Conservation (phyloP, 2,329 filamentous ascomycete species). For the Aspergillus amoenus region DNA sequence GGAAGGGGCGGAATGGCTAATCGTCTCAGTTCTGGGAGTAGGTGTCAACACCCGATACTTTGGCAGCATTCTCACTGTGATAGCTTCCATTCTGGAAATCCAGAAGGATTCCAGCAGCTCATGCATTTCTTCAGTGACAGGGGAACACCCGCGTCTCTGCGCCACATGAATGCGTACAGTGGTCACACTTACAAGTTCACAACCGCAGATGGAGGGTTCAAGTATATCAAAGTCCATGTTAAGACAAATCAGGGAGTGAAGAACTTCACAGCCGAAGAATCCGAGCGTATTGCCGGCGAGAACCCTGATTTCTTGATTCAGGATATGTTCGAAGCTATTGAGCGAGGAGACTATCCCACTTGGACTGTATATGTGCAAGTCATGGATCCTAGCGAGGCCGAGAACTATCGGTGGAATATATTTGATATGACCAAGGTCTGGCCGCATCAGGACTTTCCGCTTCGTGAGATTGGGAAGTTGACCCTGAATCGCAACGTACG, state of each 20-base stretch:
- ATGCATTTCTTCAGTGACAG: conserved; percentile 62
- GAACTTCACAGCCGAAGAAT: conserved; percentile 48
- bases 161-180: conserved; percentile 56
- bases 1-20: too few relatives aligned
- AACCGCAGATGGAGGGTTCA: conserved; percentile 38
- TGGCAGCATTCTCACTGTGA: neutral
- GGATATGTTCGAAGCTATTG: conserved; percentile 71
- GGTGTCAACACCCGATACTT: too few relatives aligned
- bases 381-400: conserved; percentile 52
- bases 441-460: conserved; percentile 33
- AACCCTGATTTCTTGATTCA: conserved; percentile 78
- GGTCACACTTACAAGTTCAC: too few relatives aligned
- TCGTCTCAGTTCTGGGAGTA: too few relatives aligned
- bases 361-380: conserved; percentile 64
- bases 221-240: conserved; percentile 60
- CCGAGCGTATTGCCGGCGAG: conserved; percentile 67
- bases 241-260: conserved; percentile 39
- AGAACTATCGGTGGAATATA: neutral
- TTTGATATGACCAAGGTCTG: conserved; percentile 39
- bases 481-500: neutral
- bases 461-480: neutral
- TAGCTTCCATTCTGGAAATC: conserved; percentile 44
- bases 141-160: conserved; percentile 62
- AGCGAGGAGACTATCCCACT: conserved; percentile 65
- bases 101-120: conserved; percentile 60